A percentile compares a stretch with the other conserved stretches of the same genome.
These are phyloP conservation scores for Funneliformis geosporum DNA, from an alignment of 192 early-diverging fungal species.

Conservation along the genomic window DNA sequence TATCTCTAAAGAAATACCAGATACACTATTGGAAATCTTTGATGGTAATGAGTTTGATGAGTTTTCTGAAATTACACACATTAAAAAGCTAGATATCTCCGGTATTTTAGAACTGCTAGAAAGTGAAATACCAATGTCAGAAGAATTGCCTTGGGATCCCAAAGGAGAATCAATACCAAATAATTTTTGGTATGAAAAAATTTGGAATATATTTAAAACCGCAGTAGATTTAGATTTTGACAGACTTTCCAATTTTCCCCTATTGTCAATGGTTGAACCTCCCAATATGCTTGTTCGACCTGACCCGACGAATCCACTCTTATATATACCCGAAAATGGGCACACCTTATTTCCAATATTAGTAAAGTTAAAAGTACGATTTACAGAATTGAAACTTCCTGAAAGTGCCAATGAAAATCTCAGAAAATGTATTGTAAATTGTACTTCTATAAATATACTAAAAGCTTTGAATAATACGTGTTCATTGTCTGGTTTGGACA, in stretches of 20 bases:
- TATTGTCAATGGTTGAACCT: background rate
- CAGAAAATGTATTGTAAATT: background rate
- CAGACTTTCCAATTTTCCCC: background rate
- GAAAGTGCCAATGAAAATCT: background rate
- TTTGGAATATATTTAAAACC: background rate
- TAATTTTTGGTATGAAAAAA: background rate
- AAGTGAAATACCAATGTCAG: background rate
- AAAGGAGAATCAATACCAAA: background rate
- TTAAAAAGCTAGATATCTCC: background rate
- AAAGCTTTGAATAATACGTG: background rate
- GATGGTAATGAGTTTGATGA: background rate
- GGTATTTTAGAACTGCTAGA: background rate
- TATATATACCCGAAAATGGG: background rate
- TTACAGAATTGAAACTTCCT: background rate
- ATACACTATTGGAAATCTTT: background rate
- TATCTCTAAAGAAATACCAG: background rate
- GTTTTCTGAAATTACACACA: background rate
- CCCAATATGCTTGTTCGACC: background rate
- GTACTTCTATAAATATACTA: background rate
- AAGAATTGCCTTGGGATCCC: background rate
- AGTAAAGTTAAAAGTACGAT: background rate
- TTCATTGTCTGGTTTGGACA: background rate
- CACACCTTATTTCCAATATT: background rate
- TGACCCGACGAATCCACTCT: background rate
- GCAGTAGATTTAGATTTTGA: background rate